Evolutionary conservation across 192 early-diverging fungal species (phyloP), one percentile per base, ranked within the genome.

Genomic region (Backusella liffmaniae): DNA sequence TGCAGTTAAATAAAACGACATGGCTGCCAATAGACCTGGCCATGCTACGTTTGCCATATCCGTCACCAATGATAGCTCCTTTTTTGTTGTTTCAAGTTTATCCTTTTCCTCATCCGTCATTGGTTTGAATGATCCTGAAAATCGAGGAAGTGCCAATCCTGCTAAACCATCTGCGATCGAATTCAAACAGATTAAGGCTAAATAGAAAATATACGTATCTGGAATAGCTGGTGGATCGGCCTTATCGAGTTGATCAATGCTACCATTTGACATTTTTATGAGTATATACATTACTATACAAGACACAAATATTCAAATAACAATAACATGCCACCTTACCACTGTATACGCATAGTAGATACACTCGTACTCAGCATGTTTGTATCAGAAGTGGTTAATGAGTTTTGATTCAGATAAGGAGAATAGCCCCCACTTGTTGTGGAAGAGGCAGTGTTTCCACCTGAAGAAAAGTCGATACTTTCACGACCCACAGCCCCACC

Each of bases 231-330:
- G 98, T 23, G 96, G 92, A 15, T 97, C 96, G 8, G 88, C 83
- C 80, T 98, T 98, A 78, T 99, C 98, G 35, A 99, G 87, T 81
- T 96, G 95, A 83, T 96, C 94, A 68, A 97, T 82, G 79, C 94
- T 89, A 67, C 49, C 46, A 49, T 49, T 49, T 21, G 46, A 49
- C 5, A 5, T n/a, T 49, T 4, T 49, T n/a, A n/a, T 49, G 46
- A 49, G 46, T 49, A 49, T 1, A 49, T 49, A 5, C 10, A 10
- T 66, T 32, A 34, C 32, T 32, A 32, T 32, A 32, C 32, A 32
- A 2, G 32, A 32, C 30, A 30, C 30, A 30, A 30, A 66, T 13
- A 32, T 4, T n/a, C 16, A 6, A 49, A 49, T 49, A 49, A n/a
- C 12, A 44, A 15, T 4, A 10, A 41, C 10, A 13, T 37, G 18